Percentiles rank a stretch among this genome's conserved stretches.
Conservation (phyloP, 1,284 basidiomycete genomes). For the Ustilago xerochloae region DNA sequence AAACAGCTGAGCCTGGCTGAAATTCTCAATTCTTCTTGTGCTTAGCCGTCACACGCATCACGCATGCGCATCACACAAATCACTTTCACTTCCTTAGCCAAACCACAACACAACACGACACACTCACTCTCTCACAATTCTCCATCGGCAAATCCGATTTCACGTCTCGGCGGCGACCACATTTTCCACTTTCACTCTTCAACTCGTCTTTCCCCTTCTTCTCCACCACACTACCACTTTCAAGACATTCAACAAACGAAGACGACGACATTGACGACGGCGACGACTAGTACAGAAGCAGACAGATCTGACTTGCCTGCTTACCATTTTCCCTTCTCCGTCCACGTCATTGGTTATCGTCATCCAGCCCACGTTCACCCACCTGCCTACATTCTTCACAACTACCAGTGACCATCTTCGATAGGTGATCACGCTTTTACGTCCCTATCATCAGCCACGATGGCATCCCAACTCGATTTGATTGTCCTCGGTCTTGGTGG, state of each 20-base stretch:
- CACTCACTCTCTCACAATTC: no score
- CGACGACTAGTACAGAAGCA: no score
- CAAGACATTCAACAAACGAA: no score
- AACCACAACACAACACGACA: no score
- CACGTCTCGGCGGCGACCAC: not conserved
- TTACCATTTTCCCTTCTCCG: not conserved
- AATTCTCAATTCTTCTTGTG: not conserved
- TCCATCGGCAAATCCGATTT: conserved; percentile 1
- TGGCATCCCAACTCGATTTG: conserved; percentile 52
- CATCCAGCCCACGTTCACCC: not conserved
- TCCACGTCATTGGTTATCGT: not conserved
- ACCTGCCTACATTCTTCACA: not conserved
- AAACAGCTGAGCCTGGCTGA: not conserved
- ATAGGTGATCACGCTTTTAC: not conserved
- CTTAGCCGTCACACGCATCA: not conserved
- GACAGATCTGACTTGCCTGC: no score
- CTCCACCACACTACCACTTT: not conserved
- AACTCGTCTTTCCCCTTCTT: not conserved
- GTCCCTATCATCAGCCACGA: conserved; percentile 11
- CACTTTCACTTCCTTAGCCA: no score
- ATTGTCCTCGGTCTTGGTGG: conserved; percentile 52
- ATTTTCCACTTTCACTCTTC: not conserved
- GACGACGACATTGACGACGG: no score
- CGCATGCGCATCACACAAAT: not conserved
- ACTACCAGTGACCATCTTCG: not conserved